Evolutionary conservation across 495 filamentous ascomycete species (phyloP).

Genomic region (Astrothelium subdiscretum): DNA sequence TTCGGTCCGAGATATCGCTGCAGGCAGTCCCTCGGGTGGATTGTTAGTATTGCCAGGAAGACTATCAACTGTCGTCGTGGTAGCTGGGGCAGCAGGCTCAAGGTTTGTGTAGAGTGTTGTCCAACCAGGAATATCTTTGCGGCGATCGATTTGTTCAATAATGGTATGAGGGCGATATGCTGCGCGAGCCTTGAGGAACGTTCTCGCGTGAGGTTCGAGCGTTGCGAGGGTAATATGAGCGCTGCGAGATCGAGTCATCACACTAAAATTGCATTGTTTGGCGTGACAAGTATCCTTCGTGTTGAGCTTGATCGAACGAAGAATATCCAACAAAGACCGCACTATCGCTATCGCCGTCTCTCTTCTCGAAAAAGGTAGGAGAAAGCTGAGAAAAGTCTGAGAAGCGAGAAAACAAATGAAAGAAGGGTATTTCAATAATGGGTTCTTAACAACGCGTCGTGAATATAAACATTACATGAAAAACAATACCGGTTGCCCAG

Average conservation of each 20-base stretch:
- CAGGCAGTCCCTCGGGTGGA: not conserved
- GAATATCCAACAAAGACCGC: not conserved
- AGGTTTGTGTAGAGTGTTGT: not conserved
- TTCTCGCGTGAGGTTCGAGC: not conserved
- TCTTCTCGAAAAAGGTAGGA: not conserved
- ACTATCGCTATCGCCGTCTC: not conserved
- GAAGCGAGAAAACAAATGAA: not conserved
- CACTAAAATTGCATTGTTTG: not conserved
- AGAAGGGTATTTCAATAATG: not conserved
- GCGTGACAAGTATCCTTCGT: not conserved
- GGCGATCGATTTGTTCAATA: not conserved
- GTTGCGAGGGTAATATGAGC: not conserved
- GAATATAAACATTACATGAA: not conserved
- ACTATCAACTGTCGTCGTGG: not conserved
- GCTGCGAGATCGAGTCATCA: not conserved
- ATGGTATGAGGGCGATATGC: not conserved
- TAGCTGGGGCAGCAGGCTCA: not conserved
- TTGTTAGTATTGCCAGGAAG: not conserved
- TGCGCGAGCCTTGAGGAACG: not conserved
- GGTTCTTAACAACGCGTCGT: not conserved
- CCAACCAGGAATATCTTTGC: not conserved
- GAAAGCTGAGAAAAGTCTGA: not conserved
- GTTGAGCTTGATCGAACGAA: not conserved
- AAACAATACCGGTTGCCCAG: not conserved
- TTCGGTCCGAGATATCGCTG: not conserved